These are phyloP conservation scores for Penicilliopsis zonata DNA, from an alignment of 495 filamentous ascomycete species.

Conservation along the genomic window DNA sequence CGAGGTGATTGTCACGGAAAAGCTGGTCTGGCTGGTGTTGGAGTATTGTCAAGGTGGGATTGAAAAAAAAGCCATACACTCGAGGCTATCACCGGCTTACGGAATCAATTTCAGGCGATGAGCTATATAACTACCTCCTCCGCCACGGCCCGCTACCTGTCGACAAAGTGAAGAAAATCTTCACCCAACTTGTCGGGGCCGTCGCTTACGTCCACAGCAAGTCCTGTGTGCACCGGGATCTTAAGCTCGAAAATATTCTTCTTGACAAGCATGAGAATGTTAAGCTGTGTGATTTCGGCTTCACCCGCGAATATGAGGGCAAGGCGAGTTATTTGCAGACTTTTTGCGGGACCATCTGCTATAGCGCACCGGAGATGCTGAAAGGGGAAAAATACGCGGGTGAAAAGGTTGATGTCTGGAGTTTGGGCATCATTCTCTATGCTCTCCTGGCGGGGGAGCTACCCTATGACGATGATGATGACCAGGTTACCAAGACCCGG, in stretches of 20 bases:
- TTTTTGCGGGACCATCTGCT: slow-evolving; percentile 95
- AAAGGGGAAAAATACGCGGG: slow-evolving; percentile 97
- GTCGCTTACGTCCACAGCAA: slow-evolving; percentile 93
- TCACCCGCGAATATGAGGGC: slow-evolving; percentile 93
- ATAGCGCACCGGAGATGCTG: slow-evolving; percentile 96
- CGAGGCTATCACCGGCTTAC: slow-evolving; percentile 3
- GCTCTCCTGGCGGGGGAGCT: slow-evolving; percentile 85
- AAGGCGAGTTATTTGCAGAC: slow-evolving; percentile 93
- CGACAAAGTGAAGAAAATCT: slow-evolving; percentile 89
- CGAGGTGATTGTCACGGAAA: slow-evolving; percentile 95
- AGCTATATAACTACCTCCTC: slow-evolving; percentile 91
- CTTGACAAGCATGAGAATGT: slow-evolving; percentile 96
- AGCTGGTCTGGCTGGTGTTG: slow-evolving; percentile 85
- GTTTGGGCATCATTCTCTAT: slow-evolving; percentile 90
- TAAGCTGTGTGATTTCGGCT: slow-evolving; percentile 97
- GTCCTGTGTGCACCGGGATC: slow-evolving; percentile 89
- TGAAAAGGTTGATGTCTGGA: slow-evolving; percentile 98
- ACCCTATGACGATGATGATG: slow-evolving; percentile 92
- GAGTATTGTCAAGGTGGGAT: slow-evolving; percentile 81
- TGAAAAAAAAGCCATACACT: too few relatives aligned
- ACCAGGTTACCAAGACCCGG: slow-evolving; percentile 68
- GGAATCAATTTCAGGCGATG: slow-evolving; percentile 55
- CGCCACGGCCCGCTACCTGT: slow-evolving; percentile 72
- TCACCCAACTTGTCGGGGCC: slow-evolving; percentile 89
- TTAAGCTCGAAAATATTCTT: slow-evolving; percentile 95